Evolutionary conservation across 2,329 filamentous ascomycete genomes (phyloP), one percentile per base, ranked within the genome.

Genomic region (Scedosporium minutisporum): DNA sequence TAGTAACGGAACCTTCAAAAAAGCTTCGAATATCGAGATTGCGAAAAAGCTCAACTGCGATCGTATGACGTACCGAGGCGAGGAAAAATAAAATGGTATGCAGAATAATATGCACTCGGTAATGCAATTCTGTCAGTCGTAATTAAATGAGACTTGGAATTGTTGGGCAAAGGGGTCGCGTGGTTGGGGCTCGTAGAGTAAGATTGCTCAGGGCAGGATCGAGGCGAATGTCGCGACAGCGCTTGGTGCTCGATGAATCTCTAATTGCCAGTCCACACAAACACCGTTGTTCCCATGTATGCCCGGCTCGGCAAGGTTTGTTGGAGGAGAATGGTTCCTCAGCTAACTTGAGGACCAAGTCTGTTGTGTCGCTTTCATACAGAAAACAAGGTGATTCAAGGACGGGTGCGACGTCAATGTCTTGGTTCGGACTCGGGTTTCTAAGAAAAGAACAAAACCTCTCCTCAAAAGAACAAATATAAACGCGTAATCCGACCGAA

Each of bases 311-410:
- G 7, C 5, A 55, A 25, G 12, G 23, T 6, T 18, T n/a, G 33
- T 38, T 10, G 51, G 51, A 55, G 21, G 12, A 29, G 23, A 55
- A 23, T 27, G 51, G 1, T 16, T 23, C 51, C 6, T 55, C 21
- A 16, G 18, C 23, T 55, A 25, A 23, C 51, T 55, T 6, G 21
- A 14, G 21, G 51, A 38, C 33, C 10, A 55, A 55, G 18, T 14
- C 18, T 23, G 23, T 55, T 55, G 21, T 27, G 51, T 55, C 51
- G 23, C 21, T 55, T n/a, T 55, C 9, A 23, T 27, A 23, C 21
- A 55, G 51, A 55, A 55, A 55, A 55, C 51, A 55, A 55, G 51
- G 51, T 6, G 51, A 55, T 55, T 16, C 51, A 55, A 55, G 51
- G 51, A 3, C 51, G 51, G 51, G 18, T 55, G 51, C 23, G 51